Base-by-base conservation (phyloP, 2,329 filamentous ascomycete genomes). In the Tothia fuscella region DNA sequence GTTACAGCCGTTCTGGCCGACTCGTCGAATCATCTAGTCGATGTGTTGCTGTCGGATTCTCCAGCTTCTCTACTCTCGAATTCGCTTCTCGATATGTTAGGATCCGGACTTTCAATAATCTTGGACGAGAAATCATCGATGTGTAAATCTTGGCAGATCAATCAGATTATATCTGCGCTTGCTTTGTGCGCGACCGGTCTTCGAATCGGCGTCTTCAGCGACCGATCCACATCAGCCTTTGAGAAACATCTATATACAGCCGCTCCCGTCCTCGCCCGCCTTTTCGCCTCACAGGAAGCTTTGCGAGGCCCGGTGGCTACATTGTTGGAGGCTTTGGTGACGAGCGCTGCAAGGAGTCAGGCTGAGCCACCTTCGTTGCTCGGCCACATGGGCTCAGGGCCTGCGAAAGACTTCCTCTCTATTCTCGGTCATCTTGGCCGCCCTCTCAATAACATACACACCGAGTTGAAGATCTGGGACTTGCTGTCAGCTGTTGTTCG, bases 331-430 rank as follows among this genome's bases (percentile, higher is more conserved):
- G 74, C 78, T 9, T 63, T 94, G 14, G 77, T 94, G 21, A 69
- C 78, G 32, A 80, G 82, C 19, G 76, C 79, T 19, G 75, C 75
- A 46, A 52, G 64, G 38, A 65, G 70, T 13, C 64, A 72, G 22
- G 71, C 70, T n/a, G 87, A 95, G 50, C 86, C 88, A 1, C 84
- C 86, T n/a, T 95, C 89, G 5, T 70, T 98, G n/a, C 74, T 98
- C 17, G 88, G 88, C 24, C 86, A 93, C 55, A 68, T 98, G 5
- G 87, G 87, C 2, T 73, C 85, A 7, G 78, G 85, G 42, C 79
- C 85, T 6, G 84, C 88, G 9, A 86, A 84, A 51, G 80, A 82
- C 29, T 93, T 98, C 55, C 67, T 98, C 19, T 76, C 81, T 46
- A 68, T 91, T 5, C 65, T 96, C 5, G 79, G 83, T 4, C 74